A percentile compares a stretch with the other conserved stretches of the same genome.
These are phyloP conservation scores for Saturnispora silvae DNA, from an alignment of 805 yeast species.

Conservation along the genomic window DNA sequence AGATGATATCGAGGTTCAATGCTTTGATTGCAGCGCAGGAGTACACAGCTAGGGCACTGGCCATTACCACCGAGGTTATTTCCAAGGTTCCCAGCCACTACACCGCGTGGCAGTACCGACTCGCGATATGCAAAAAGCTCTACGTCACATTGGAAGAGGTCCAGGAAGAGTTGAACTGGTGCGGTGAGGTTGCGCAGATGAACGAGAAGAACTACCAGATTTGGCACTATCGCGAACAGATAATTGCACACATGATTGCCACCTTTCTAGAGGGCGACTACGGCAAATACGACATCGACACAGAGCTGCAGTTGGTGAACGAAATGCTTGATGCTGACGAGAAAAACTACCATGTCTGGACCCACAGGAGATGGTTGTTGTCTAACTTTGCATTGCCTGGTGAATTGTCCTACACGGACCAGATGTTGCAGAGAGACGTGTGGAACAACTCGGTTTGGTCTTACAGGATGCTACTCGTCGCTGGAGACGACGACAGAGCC, in stretches of 20 bases:
- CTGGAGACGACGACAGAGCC: constrained; percentile 20
- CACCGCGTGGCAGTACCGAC: constrained; percentile 75
- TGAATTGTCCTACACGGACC: constrained; percentile 44
- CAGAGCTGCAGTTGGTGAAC: constrained; percentile 55
- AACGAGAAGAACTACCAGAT: constrained; percentile 91
- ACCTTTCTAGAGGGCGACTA: constrained; percentile 7
- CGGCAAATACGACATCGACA: constrained; percentile 27
- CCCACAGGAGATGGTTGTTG: constrained; percentile 79
- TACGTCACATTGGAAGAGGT: constrained; percentile 22
- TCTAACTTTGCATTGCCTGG: constrained; percentile 36
- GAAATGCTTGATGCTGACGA: constrained; percentile 67
- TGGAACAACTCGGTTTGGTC: constrained; percentile 93
- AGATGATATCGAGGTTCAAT: constrained; percentile 50
- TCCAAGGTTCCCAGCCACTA: constrained; percentile 78
- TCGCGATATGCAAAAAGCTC: constrained; percentile 35
- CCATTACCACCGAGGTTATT: constrained; percentile 54
- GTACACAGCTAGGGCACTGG: constrained; percentile 58
- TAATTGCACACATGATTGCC: constrained; percentile 31
- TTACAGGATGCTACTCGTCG: constrained; percentile 55
- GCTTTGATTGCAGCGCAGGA: constrained; percentile 52
- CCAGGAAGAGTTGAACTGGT: constrained; percentile 60
- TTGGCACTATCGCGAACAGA: constrained; percentile 84
- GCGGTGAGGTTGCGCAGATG: constrained; percentile 60
- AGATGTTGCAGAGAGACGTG: constrained; percentile 48
- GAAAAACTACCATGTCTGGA: constrained; percentile 96